Percentiles rank a stretch among this genome's conserved stretches.
phyloP scores from a whole-genome alignment of 192 early-diverging fungal species.

The Backusella circina region DNA sequence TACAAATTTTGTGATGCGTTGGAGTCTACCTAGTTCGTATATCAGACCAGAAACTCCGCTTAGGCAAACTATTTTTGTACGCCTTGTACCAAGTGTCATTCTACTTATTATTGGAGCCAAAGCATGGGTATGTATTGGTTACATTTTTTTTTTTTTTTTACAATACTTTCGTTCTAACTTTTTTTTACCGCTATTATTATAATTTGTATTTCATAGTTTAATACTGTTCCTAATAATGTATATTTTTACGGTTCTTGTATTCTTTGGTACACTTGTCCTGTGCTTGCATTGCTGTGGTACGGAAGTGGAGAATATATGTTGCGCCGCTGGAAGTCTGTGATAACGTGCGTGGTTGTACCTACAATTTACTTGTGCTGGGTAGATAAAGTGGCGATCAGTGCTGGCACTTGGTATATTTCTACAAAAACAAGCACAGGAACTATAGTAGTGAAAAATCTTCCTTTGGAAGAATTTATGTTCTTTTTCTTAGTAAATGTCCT shows the following conservation, averaged over 20 bases:
- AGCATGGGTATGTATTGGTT: slow-evolving; percentile 20
- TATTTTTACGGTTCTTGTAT: slow-evolving; percentile 47
- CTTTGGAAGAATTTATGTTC: slow-evolving; percentile 48
- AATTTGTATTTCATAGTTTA: slow-evolving; percentile 2
- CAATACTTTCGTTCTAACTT: neutral
- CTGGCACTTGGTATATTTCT: slow-evolving; percentile 47
- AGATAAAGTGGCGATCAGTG: slow-evolving; percentile 39
- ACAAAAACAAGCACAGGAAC: slow-evolving; percentile 33
- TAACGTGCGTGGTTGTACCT: slow-evolving; percentile 27
- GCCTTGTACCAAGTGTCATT: slow-evolving; percentile 24
- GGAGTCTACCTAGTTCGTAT: slow-evolving; percentile 25
- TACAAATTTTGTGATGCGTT: slow-evolving; percentile 34
- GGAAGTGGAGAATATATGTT: slow-evolving; percentile 44
- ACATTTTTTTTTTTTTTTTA: neutral
- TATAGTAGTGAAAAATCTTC: slow-evolving; percentile 37
- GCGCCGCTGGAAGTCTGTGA: slow-evolving; percentile 16
- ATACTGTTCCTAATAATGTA: slow-evolving; percentile 28
- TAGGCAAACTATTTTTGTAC: neutral
- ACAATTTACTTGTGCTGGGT: slow-evolving; percentile 48
- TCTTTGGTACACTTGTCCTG: slow-evolving; percentile 43
- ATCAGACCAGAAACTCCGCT: slow-evolving; percentile 11
- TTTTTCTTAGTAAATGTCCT: slow-evolving; percentile 45
- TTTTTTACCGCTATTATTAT: neutral
- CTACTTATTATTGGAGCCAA: slow-evolving; percentile 14
- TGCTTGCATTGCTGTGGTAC: slow-evolving; percentile 47